Evolutionary conservation across 257 asterid genomes (phyloP).

Genomic region (Lavandula angustifolia): DNA sequence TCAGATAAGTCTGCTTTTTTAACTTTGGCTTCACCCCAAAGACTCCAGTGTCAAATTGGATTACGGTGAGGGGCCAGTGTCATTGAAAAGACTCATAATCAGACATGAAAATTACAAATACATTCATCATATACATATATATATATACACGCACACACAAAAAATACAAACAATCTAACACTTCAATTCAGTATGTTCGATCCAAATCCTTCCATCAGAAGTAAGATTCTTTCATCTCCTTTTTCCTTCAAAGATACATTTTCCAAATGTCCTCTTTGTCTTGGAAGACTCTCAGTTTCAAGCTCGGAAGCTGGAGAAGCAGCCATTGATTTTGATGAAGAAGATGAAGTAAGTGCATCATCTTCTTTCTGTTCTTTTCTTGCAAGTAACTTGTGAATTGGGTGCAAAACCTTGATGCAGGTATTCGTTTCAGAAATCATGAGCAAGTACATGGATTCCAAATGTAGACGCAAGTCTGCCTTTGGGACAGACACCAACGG

Average conservation of each 20-base stretch:
- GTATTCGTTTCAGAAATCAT: constrained; percentile 71
- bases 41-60: constrained; percentile 35
- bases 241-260: constrained; percentile 52
- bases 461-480: constrained; percentile 46
- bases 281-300: constrained; percentile 39
- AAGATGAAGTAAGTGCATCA: constrained; percentile 59
- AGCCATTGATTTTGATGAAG: constrained; percentile 47
- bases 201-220: constrained; percentile 48
- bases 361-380: neutral
- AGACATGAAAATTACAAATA: constrained; percentile 23
- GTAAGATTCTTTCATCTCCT: constrained; percentile 41
- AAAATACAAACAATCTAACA: constrained; percentile 29
- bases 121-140: constrained; percentile 10
- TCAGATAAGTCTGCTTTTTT: constrained; percentile 32
- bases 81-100: constrained; percentile 34
- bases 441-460: constrained; percentile 64
- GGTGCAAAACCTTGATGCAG: constrained; percentile 39
- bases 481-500: constrained; percentile 36
- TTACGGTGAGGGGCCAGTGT: constrained; percentile 49
- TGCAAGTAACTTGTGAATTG: neutral
- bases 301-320: constrained; percentile 45
- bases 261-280: constrained; percentile 49
- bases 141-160: constrained; percentile 13
- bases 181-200: constrained; percentile 34
- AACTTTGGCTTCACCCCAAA: constrained; percentile 70